Conservation (phyloP, 306 rosid genomes). For the Vigna angularis region DNA sequence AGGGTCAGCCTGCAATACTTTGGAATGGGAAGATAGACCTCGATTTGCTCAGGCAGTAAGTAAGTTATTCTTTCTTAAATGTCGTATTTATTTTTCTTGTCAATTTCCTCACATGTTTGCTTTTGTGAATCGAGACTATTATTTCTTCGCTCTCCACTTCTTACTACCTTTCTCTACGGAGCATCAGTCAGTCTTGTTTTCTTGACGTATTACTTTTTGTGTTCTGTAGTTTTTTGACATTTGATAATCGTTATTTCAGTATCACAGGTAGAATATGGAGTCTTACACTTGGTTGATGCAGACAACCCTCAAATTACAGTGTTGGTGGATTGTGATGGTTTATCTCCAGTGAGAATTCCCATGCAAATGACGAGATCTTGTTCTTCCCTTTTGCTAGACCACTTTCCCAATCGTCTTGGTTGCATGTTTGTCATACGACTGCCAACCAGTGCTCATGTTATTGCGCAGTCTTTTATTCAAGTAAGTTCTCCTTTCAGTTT, state of each 20-base stretch:
- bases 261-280: slow-evolving; percentile 84
- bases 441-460: slow-evolving; percentile 66
- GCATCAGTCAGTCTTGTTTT: slow-evolving; percentile 11
- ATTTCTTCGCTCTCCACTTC: not conserved
- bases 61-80: slow-evolving; percentile 61
- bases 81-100: slow-evolving; percentile 19
- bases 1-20: slow-evolving; percentile 67
- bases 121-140: not conserved
- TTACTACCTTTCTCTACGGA: slow-evolving; percentile 1
- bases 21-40: slow-evolving; percentile 73
- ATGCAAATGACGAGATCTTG: slow-evolving; percentile 84
- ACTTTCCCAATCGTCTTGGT: slow-evolving; percentile 88
- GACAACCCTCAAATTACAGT: slow-evolving; percentile 70
- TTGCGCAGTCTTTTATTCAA: slow-evolving; percentile 72
- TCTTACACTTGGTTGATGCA: slow-evolving; percentile 63
- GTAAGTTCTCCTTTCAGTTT: slow-evolving; percentile 50
- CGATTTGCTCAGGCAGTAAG: slow-evolving; percentile 82
- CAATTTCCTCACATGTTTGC: not conserved
- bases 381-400: slow-evolving; percentile 78
- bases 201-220: slow-evolving; percentile 14
- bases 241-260: slow-evolving; percentile 61
- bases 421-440: slow-evolving; percentile 74
- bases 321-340: slow-evolving; percentile 83
- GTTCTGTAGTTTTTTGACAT: slow-evolving; percentile 33
- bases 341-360: slow-evolving; percentile 75